Evolutionary conservation across 768 basidiomycete genomes (phyloP).

Genomic region (Mycena epipterygia): DNA sequence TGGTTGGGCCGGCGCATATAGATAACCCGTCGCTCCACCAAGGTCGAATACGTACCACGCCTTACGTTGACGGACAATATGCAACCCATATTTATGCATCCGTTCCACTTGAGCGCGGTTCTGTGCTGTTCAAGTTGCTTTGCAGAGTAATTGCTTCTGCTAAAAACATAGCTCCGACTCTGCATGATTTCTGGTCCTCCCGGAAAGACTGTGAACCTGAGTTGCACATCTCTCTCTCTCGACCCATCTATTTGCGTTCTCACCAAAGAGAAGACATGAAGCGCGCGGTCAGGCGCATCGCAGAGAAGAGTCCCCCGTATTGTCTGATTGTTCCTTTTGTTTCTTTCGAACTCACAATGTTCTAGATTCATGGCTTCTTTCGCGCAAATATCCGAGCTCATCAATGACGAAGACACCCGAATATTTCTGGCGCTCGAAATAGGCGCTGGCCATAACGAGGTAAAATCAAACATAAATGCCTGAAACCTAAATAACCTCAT

Average conservation of each 20-base stretch:
- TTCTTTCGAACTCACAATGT: conserved; percentile 14
- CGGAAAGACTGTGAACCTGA: conserved; percentile 49
- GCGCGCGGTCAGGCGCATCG: conserved; percentile 66
- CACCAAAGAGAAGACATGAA: conserved; percentile 86
- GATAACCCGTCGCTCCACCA: conserved; percentile 89
- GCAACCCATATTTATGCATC: conserved; percentile 84
- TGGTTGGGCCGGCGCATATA: conserved; percentile 63
- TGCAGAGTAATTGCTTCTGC: conserved; percentile 59
- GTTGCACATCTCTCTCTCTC: conserved; percentile 89
- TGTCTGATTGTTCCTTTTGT: neutral
- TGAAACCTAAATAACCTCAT: neutral
- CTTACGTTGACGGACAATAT: conserved; percentile 91
- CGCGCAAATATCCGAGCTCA: conserved; percentile 75
- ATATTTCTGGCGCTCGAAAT: conserved; percentile 86
- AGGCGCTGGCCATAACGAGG: conserved; percentile 87
- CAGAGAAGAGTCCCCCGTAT: conserved; percentile 61
- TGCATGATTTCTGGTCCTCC: conserved; percentile 59
- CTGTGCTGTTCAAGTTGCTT: conserved; percentile 61
- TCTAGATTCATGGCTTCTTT: conserved; percentile 82
- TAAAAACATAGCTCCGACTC: conserved; percentile 57
- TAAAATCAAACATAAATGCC: conserved; percentile 43
- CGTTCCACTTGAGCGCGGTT: conserved; percentile 59
- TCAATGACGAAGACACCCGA: conserved; percentile 86
- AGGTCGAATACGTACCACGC: conserved; percentile 80
- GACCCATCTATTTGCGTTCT: conserved; percentile 83